phyloP scores from a whole-genome alignment of 1,284 basidiomycete genomes.

The Xerocomus nothofagi region DNA sequence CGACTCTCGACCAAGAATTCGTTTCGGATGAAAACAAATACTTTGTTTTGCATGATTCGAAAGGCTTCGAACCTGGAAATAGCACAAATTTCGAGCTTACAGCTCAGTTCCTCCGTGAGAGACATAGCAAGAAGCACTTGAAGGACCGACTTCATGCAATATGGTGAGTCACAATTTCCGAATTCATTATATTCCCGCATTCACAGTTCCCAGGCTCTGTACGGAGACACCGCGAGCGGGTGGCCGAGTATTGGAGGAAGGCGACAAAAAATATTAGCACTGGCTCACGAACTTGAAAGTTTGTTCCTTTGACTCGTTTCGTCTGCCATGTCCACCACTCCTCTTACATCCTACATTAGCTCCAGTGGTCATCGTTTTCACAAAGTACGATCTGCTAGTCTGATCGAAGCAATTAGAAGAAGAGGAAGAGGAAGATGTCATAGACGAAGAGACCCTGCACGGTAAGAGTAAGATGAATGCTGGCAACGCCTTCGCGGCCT shows the following conservation, averaged over 20 bases:
- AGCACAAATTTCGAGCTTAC: slow-evolving; percentile 2
- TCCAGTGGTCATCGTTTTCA: slow-evolving; percentile 3
- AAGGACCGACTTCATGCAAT: slow-evolving; percentile 9
- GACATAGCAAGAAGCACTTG: neutral
- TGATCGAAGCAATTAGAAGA: neutral
- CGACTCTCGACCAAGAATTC: slow-evolving; percentile 8
- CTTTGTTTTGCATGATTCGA: slow-evolving; percentile 10
- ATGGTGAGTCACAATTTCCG: neutral
- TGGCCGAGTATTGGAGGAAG: slow-evolving; percentile 12
- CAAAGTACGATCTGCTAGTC: neutral
- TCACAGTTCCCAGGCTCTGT: slow-evolving; percentile 8
- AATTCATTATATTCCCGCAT: too few species aligned
- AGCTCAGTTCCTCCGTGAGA: slow-evolving; percentile 4
- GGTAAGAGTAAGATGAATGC: neutral
- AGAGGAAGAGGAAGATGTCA: neutral
- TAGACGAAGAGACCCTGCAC: neutral
- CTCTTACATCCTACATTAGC: neutral
- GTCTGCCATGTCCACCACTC: too few species aligned
- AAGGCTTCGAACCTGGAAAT: slow-evolving; percentile 8
- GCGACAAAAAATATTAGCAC: slow-evolving; percentile 2
- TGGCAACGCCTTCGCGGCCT: neutral
- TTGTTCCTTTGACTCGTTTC: neutral
- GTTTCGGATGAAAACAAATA: slow-evolving; percentile 11
- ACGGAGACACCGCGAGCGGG: slow-evolving; percentile 10
- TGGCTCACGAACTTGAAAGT: slow-evolving; percentile 6